These are phyloP conservation scores for Suillus subaureus DNA, from an alignment of 768 basidiomycete genomes.

Conservation along the genomic window DNA sequence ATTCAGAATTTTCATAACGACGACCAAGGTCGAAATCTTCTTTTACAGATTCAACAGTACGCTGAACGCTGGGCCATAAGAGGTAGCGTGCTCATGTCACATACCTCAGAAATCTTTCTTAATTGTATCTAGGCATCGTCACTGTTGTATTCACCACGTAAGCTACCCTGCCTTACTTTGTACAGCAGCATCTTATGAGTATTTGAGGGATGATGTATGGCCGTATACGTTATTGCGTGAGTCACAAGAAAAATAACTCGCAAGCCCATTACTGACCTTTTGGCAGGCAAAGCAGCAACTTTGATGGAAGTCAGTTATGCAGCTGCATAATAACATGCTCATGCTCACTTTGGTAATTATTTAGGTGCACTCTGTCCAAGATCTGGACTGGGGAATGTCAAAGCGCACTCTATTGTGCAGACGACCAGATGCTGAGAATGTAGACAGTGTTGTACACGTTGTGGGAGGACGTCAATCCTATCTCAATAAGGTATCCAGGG, in stretches of 20 bases:
- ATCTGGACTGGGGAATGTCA: constrained; percentile 64
- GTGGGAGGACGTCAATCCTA: constrained; percentile 84
- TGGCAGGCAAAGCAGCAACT: constrained; percentile 64
- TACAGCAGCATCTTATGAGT: constrained; percentile 19
- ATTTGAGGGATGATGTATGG: constrained; percentile 80
- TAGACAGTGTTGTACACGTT: constrained; percentile 50
- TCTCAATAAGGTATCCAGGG: constrained; percentile 53
- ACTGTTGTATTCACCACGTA: constrained; percentile 81
- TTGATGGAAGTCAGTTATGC: constrained; percentile 63
- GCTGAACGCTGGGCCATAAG: constrained; percentile 87
- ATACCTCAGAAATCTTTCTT: constrained; percentile 9
- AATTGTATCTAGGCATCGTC: constrained; percentile 53
- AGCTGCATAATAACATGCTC: background rate
- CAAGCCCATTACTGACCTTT: constrained; percentile 16
- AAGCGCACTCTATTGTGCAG: constrained; percentile 47
- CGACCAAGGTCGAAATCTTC: constrained; percentile 72
- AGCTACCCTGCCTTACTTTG: constrained; percentile 27
- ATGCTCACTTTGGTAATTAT: constrained; percentile 6
- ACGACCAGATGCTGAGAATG: constrained; percentile 30
- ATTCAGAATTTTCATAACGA: constrained; percentile 75
- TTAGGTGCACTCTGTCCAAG: constrained; percentile 71
- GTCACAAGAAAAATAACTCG: constrained; percentile 26
- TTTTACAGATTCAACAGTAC: constrained; percentile 85
- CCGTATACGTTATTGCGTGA: constrained; percentile 68
- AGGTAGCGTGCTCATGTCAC: constrained; percentile 39